A percentile compares a stretch with the other conserved stretches of the same genome.
These are phyloP conservation scores for Chlamydomonas asymmetrica DNA, from an alignment of 139 green algal species.

Conservation along the genomic window DNA sequence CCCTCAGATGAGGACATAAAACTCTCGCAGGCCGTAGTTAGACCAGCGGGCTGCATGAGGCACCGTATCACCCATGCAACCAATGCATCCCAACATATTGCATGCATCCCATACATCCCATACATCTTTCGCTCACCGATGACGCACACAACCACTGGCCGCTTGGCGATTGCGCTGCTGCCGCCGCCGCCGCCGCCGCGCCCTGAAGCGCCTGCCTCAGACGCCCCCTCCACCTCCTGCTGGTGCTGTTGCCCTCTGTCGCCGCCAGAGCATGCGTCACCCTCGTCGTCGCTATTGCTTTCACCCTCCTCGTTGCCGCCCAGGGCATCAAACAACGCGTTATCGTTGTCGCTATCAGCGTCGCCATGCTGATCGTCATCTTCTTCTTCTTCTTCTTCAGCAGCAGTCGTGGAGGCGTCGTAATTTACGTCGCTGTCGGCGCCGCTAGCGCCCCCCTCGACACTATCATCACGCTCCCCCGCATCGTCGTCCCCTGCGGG, in stretches of 20 bases:
- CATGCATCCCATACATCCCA: not conserved
- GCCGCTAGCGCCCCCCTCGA: not conserved
- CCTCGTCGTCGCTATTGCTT: no score
- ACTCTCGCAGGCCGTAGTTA: no score
- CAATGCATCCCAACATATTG: no score
- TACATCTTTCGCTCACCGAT: slow-evolving; percentile 66
- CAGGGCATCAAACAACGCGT: slow-evolving; percentile 4
- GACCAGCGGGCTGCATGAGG: no score
- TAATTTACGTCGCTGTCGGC: not conserved
- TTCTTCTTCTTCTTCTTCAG: not conserved
- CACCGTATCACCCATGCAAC: no score
- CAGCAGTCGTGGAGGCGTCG: not conserved
- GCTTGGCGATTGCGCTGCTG: slow-evolving; percentile 9
- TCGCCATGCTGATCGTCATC: not conserved
- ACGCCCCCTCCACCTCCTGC: not conserved
- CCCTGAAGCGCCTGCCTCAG: not conserved
- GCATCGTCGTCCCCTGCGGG: not conserved
- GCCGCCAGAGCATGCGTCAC: slow-evolving; percentile 8
- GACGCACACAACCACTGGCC: slow-evolving; percentile 58
- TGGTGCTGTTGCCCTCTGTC: not conserved
- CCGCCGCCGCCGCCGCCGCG: slow-evolving; percentile 9
- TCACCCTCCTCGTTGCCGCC: not conserved
- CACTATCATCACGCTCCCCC: slow-evolving; percentile 12
- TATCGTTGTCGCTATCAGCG: slow-evolving; percentile 17
- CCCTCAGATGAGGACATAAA: not conserved